Evolutionary conservation across 2,329 filamentous ascomycete genomes (phyloP).

Genomic region (Geoglossum cookeanum): DNA sequence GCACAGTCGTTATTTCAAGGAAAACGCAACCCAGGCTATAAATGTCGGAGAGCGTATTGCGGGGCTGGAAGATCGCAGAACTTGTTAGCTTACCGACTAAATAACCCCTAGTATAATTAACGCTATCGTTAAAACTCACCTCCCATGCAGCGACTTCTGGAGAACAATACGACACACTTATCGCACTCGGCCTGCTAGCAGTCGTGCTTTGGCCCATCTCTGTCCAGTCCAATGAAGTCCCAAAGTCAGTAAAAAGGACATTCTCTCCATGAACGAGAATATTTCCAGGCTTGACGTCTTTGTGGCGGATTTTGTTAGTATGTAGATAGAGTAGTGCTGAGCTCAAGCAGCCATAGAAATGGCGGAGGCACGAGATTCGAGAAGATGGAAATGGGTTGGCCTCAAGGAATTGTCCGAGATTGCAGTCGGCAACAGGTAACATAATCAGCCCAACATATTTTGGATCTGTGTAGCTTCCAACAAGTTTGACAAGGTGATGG

Average conservation of each 20-base stretch:
- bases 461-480: constrained; percentile 18
- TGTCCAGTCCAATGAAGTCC: constrained; percentile 10
- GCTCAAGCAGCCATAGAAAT: constrained; percentile 16
- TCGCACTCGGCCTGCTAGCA: background rate
- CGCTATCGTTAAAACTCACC: background rate
- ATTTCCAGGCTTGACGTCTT: constrained; percentile 17
- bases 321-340: constrained; percentile 12
- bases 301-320: constrained; percentile 10
- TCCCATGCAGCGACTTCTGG: background rate
- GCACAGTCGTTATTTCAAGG: background rate
- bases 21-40: background rate
- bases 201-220: constrained; percentile 7
- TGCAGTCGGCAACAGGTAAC: constrained; percentile 10
- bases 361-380: constrained; percentile 5
- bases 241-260: constrained; percentile 16
- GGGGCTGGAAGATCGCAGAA: background rate
- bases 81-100: background rate
- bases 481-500: constrained; percentile 14
- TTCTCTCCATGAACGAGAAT: constrained; percentile 13
- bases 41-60: background rate
- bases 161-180: background rate
- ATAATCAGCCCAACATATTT: constrained; percentile 9
- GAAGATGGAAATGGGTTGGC: background rate
- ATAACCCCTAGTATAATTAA: background rate
- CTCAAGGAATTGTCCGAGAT: constrained; percentile 9